Evolutionary conservation across 2,329 filamentous ascomycete species (phyloP).

Genomic region (Penicillium sp.): DNA sequence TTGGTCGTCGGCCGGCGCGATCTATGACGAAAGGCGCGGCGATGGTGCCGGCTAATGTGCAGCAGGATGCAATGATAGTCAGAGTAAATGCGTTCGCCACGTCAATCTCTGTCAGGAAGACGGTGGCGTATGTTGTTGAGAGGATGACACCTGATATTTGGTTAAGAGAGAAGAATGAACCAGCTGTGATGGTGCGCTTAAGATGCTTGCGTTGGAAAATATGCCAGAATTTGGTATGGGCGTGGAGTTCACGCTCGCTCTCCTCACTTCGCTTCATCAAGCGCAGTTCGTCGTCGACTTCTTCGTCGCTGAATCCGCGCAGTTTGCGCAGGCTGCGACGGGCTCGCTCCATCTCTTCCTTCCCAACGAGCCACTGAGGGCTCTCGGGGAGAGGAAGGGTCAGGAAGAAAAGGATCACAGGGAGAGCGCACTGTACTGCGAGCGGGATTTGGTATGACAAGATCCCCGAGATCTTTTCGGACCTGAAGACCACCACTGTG

Average conservation of each 20-base stretch:
- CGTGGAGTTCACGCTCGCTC: constrained; percentile 24
- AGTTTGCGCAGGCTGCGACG: constrained; percentile 33
- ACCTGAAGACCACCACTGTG: constrained; percentile 37
- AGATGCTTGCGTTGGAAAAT: constrained; percentile 39
- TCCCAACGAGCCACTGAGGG: constrained; percentile 35
- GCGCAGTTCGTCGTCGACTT: constrained; percentile 35
- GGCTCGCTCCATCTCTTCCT: constrained; percentile 32
- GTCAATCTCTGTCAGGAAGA: constrained; percentile 38
- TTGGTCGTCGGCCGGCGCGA: constrained; percentile 36
- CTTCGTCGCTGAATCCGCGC: constrained; percentile 31
- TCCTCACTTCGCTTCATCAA: constrained; percentile 33
- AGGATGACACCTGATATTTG: constrained; percentile 42
- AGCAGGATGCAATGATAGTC: constrained; percentile 39
- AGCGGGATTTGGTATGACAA: constrained; percentile 39
- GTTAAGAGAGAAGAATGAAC: constrained; percentile 38
- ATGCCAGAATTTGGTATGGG: constrained; percentile 35
- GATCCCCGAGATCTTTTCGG: constrained; percentile 26
- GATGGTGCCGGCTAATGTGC: constrained; percentile 39
- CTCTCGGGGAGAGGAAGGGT: constrained; percentile 37
- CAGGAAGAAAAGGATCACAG: constrained; percentile 30
- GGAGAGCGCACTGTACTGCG: constrained; percentile 36
- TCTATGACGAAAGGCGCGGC: constrained; percentile 38
- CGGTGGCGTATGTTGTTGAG: constrained; percentile 40
- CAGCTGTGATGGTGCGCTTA: constrained; percentile 38
- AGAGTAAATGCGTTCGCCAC: constrained; percentile 36